Conservation (phyloP, 768 basidiomycete genomes). For the Lyophyllum decastes region DNA sequence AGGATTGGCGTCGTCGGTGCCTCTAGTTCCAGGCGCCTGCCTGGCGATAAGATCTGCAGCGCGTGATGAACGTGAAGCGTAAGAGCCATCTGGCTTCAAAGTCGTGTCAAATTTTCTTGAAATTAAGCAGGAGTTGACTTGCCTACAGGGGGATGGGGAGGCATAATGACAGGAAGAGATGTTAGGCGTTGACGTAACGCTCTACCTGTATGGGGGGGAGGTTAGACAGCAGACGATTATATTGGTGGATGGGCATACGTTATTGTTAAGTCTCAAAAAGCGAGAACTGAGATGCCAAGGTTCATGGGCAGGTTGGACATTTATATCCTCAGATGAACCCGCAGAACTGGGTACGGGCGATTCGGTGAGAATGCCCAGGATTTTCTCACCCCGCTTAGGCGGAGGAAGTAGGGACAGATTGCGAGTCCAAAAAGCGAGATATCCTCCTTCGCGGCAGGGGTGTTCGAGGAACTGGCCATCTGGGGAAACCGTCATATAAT, state of each 20-base stretch:
- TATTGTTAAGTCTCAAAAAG: neutral
- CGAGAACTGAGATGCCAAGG: neutral
- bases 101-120: neutral
- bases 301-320: neutral
- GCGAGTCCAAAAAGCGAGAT: neutral
- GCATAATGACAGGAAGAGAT: neutral
- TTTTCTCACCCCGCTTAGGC: neutral
- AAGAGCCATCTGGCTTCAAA: neutral
- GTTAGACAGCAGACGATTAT: neutral
- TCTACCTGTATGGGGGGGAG: neutral
- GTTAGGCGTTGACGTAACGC: neutral
- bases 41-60: neutral
- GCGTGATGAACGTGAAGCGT: neutral
- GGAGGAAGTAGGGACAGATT: neutral
- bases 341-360: slow-evolving; percentile 2
- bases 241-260: neutral
- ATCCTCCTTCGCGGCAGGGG: too few relatives aligned
- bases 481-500: neutral
- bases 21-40: neutral
- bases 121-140: neutral
- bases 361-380: neutral
- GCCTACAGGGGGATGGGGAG: neutral
- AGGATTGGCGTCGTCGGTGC: neutral
- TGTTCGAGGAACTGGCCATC: neutral
- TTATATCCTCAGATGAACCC: neutral